These are phyloP conservation scores for Tricholomella constricta DNA, from an alignment of 768 basidiomycete genomes.

Conservation along the genomic window DNA sequence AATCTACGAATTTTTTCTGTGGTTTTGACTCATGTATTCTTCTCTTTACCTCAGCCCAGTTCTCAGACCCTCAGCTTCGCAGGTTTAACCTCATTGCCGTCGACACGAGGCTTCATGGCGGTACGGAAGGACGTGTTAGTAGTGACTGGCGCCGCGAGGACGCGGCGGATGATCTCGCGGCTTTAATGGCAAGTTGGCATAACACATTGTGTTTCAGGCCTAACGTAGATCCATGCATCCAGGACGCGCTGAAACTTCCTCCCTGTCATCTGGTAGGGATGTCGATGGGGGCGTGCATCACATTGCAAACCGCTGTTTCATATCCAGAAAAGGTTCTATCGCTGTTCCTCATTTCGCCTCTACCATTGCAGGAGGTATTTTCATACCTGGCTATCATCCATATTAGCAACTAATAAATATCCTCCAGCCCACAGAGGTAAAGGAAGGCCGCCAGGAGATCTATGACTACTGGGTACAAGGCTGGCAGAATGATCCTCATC, in stretches of 20 bases:
- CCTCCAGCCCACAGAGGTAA: conserved; percentile 31
- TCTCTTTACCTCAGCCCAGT: conserved; percentile 28
- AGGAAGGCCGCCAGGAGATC: conserved; percentile 37
- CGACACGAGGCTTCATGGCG: conserved; percentile 36
- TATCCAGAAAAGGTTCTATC: conserved; percentile 37
- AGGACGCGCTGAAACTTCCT: conserved; percentile 39
- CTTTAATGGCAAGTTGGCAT: conserved; percentile 35
- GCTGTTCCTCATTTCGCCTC: conserved; percentile 36
- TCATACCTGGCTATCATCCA: background rate
- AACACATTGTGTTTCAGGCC: background rate
- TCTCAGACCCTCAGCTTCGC: conserved; percentile 31
- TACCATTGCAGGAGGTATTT: conserved; percentile 35
- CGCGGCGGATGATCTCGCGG: conserved; percentile 35
- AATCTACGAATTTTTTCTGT: too few species aligned
- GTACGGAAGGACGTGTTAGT: conserved; percentile 28
- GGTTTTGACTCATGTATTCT: background rate
- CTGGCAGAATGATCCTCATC: conserved; percentile 1
- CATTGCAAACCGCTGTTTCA: conserved; percentile 33
- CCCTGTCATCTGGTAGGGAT: conserved; percentile 40
- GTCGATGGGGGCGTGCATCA: conserved; percentile 37
- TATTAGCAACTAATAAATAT: background rate
- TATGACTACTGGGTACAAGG: conserved; percentile 13
- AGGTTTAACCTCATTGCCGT: conserved; percentile 39
- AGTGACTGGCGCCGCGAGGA: conserved; percentile 26
- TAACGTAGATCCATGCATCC: background rate